These are phyloP conservation scores for Aspergillus cejpii DNA, from an alignment of 2,329 filamentous ascomycete genomes.

Conservation along the genomic window DNA sequence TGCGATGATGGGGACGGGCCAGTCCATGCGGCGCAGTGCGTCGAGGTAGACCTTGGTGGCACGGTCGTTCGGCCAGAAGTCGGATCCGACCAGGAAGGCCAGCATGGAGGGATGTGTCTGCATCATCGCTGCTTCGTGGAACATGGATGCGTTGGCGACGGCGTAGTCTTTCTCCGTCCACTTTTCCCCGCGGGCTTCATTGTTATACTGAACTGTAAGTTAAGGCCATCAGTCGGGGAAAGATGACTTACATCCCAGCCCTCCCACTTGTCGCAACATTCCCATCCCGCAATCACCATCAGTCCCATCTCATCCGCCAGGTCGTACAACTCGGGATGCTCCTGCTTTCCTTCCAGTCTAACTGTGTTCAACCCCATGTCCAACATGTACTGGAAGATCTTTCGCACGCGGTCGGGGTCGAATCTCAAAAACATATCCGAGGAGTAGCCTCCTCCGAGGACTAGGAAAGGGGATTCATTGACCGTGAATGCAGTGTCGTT, in stretches of 20 bases:
- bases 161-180: conserved; percentile 53
- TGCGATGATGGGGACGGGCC: conserved; percentile 52
- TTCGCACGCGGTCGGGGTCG: conserved; percentile 43
- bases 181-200: conserved; percentile 42
- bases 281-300: conserved; percentile 59
- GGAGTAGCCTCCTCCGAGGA: conserved; percentile 55
- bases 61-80: conserved; percentile 56
- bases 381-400: conserved; percentile 49
- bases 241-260: conserved; percentile 43
- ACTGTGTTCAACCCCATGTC: conserved; percentile 59
- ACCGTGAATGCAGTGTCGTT: conserved; percentile 53
- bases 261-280: conserved; percentile 64
- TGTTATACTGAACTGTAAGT: conserved; percentile 46
- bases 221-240: not conserved
- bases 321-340: conserved; percentile 56
- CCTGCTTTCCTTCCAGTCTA: conserved; percentile 58
- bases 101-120: conserved; percentile 56
- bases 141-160: conserved; percentile 51
- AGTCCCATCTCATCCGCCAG: conserved; percentile 54
- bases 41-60: conserved; percentile 51
- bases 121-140: conserved; percentile 55
- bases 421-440: conserved; percentile 58
- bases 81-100: conserved; percentile 54
- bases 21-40: conserved; percentile 47
- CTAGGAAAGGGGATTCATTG: conserved; percentile 54